A percentile compares a stretch with the other conserved stretches of the same genome.
Conservation (phyloP, 2,329 filamentous ascomycete genomes). For the Purpureocillium lavendulum region DNA sequence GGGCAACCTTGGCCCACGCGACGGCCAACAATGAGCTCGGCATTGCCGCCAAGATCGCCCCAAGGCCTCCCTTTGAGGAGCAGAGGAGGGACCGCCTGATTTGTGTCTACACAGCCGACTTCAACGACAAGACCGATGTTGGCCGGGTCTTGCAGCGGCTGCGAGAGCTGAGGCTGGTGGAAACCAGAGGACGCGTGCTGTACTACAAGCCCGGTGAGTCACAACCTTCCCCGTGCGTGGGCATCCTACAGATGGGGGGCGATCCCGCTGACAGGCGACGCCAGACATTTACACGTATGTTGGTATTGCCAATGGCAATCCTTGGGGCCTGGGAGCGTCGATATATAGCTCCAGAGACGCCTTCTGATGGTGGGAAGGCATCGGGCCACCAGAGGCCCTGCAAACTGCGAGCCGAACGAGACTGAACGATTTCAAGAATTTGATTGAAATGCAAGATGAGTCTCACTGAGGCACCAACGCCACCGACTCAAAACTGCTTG, state of each 20-base stretch:
- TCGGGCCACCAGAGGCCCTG: too few species aligned
- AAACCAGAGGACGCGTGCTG: conserved; percentile 38
- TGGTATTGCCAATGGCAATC: conserved; percentile 51
- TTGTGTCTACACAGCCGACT: conserved; percentile 73
- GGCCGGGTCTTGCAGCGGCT: conserved; percentile 56
- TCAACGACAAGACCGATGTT: conserved; percentile 60
- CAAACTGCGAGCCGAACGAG: too few species aligned
- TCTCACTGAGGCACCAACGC: conserved; percentile 3
- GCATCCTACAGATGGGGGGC: background rate
- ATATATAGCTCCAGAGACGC: conserved; percentile 42
- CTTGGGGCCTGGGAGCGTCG: conserved; percentile 53
- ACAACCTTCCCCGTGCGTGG: background rate
- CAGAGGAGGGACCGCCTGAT: conserved; percentile 46
- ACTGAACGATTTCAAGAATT: too few species aligned
- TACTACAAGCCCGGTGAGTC: conserved; percentile 70
- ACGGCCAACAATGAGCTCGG: conserved; percentile 65
- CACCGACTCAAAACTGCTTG: conserved; percentile 1
- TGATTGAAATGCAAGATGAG: too few species aligned
- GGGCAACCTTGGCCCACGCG: conserved; percentile 58
- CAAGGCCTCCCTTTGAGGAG: conserved; percentile 35
- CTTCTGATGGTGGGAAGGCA: conserved; percentile 18
- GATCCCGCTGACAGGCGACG: background rate
- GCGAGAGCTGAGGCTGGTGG: conserved; percentile 52
- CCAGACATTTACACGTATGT: conserved; percentile 62
- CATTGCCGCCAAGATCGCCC: conserved; percentile 62